A percentile compares a stretch with the other conserved stretches of the same genome.
These are phyloP conservation scores for Gastrolobium bilobum DNA, from an alignment of 306 rosid genomes.

Conservation along the genomic window DNA sequence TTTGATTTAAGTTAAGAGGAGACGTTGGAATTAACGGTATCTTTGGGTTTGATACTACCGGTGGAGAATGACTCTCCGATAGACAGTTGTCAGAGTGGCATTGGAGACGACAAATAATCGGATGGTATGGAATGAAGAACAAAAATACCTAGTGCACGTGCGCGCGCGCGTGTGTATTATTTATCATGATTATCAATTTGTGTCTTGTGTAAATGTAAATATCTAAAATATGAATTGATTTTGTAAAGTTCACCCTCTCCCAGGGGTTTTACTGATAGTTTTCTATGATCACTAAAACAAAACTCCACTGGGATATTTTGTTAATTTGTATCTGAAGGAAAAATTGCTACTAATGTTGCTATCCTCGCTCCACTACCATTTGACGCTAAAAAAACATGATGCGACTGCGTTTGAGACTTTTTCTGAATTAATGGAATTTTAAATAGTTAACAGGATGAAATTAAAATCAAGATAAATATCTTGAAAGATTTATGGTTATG, in stretches of 20 bases:
- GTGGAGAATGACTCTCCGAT: conserved; percentile 2
- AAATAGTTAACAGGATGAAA: too few species aligned
- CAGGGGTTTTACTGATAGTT: not conserved
- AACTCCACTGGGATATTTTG: not conserved
- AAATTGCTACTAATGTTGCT: not conserved
- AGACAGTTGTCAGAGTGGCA: conserved; percentile 43
- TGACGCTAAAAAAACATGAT: not conserved
- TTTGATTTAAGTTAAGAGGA: conserved; percentile 86
- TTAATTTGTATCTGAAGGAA: not conserved
- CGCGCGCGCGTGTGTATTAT: not conserved
- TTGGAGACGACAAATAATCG: conserved; percentile 4
- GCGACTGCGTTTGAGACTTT: too few species aligned
- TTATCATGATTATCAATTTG: not conserved
- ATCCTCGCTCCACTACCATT: not conserved
- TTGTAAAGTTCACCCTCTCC: conserved; percentile 3
- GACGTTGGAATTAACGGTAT: conserved; percentile 33
- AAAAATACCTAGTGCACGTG: not conserved
- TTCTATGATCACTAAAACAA: not conserved
- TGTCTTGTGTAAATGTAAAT: conserved; percentile 25
- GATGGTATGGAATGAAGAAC: not conserved
- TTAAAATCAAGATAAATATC: too few species aligned
- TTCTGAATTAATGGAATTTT: too few species aligned
- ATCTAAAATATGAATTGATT: conserved; percentile 23
- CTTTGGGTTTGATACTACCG: conserved; percentile 3
- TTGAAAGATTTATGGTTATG: too few species aligned